phyloP scores from a whole-genome alignment of 78 protist genomes.

The Mastigamoeba balamuthi region DNA sequence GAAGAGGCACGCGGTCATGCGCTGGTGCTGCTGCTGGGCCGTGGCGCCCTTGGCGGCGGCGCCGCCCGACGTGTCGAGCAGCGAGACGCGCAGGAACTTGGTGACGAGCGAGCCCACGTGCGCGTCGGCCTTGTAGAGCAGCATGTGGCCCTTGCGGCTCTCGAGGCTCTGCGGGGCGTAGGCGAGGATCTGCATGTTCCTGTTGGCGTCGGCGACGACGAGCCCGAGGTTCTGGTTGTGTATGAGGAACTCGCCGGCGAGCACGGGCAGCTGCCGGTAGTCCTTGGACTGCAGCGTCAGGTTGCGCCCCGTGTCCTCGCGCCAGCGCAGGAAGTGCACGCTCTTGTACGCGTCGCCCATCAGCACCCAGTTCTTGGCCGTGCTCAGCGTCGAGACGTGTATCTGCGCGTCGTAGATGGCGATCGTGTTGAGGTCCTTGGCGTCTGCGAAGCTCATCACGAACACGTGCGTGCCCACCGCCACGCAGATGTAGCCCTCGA shows the following conservation, averaged over 20 bases:
- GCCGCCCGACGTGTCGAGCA: neutral
- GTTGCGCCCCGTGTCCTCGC: neutral
- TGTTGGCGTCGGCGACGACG: constrained; percentile 1
- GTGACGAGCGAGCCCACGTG: neutral
- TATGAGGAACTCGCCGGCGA: neutral
- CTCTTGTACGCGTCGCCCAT: constrained; percentile 6
- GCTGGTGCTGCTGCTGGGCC: neutral
- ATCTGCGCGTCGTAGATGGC: constrained; percentile 6
- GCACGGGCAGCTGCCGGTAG: neutral
- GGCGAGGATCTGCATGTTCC: neutral
- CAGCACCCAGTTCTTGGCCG: neutral
- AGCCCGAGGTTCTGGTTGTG: neutral
- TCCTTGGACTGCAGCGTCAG: constrained; percentile 5
- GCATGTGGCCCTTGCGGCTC: neutral
- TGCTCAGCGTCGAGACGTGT: neutral
- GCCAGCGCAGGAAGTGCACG: constrained; percentile 4
- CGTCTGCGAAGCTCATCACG: neutral
- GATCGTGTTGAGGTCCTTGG: neutral
- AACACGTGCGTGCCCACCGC: neutral
- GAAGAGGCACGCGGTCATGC: neutral
- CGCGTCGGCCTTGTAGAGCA: neutral
- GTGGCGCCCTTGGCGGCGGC: constrained; percentile 1
- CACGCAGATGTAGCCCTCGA: constrained; percentile 8
- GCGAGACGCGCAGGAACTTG: neutral
- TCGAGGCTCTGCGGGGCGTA: constrained; percentile 8